These are phyloP conservation scores for Limnanthes douglasii DNA, from an alignment of 345 rosid species.

Conservation along the genomic window DNA sequence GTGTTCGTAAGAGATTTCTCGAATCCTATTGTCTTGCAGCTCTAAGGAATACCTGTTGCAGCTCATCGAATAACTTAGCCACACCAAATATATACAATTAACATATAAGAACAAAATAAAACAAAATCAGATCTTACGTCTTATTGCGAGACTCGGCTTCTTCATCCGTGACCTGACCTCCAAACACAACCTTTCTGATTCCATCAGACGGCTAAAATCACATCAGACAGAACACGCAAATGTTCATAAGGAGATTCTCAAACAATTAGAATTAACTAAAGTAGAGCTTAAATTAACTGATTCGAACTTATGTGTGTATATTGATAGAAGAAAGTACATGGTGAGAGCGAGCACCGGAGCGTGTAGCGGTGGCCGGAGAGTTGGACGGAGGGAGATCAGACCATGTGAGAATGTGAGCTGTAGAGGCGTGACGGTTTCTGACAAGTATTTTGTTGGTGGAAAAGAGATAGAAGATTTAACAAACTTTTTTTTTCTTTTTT, in stretches of 20 bases:
- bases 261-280: neutral
- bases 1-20: too few species aligned
- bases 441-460: too few species aligned
- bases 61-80: too few species aligned
- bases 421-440: constrained; percentile 62
- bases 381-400: constrained; percentile 39
- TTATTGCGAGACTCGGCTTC: constrained; percentile 60
- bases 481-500: too few species aligned
- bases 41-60: too few species aligned
- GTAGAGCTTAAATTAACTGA: neutral
- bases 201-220: constrained; percentile 79
- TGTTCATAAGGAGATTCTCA: neutral
- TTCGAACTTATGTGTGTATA: too few species aligned
- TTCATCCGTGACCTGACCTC: constrained; percentile 96
- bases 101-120: too few species aligned
- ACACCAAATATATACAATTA: too few species aligned
- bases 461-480: too few species aligned
- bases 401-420: constrained; percentile 91
- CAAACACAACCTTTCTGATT: constrained; percentile 88
- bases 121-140: constrained; percentile 20
- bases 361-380: constrained; percentile 36
- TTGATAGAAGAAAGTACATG: constrained; percentile 27
- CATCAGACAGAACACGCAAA: constrained; percentile 1
- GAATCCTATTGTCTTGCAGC: too few species aligned
- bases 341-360: constrained; percentile 43